Base-by-base conservation (phyloP, 495 filamentous ascomycete species). In the Xylaria venustula region DNA sequence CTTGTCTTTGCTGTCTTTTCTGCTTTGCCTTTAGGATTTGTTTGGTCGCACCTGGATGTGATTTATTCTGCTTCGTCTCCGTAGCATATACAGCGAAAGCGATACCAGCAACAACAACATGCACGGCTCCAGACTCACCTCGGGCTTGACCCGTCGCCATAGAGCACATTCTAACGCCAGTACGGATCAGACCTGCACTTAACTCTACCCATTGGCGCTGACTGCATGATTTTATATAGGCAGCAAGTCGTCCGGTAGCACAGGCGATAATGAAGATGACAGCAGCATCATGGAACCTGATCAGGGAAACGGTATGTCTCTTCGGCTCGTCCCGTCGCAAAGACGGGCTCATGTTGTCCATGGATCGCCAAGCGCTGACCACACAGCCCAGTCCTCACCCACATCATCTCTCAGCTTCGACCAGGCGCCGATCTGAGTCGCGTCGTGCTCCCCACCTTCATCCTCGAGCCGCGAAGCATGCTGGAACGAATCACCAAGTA, bases 401-500 rank as follows among this genome's bases (percentile, higher is more conserved):
- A 97, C 75, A 97, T 99, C 74, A 97, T 99, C 61, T 96, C 92
- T 40, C 95, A 98, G 78, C 81, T 99, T 48, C 87, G 94, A 62
- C 94, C 95, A 34, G 94, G 94, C 58, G 94, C 94, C 56, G 94
- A 99, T 72, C 80, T 99, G 60, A 96, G 91, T 75, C 86, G 93
- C 65, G 93, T 99, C 55, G 92, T 92, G 28, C 78, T 99, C 60
- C 94, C 94, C 26, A 99, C 94, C 34, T 99, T 99, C 75, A 99
- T 99, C 66, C 82, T 99, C 50, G 94, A 99, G 73, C 94, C 94
- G 3, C 87, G 91, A 68, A 96, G 92, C 62, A 99, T 99, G 94
- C 76, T 99, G 68, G 94, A 99, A 77, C 84, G 94, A 34, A 99
- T 99, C 66, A 99, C 94, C 67, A 99, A 98, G 93, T 97, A 60